Base-by-base conservation (phyloP, 176 grass and related monocot genomes). In the Lolium perenne region DNA sequence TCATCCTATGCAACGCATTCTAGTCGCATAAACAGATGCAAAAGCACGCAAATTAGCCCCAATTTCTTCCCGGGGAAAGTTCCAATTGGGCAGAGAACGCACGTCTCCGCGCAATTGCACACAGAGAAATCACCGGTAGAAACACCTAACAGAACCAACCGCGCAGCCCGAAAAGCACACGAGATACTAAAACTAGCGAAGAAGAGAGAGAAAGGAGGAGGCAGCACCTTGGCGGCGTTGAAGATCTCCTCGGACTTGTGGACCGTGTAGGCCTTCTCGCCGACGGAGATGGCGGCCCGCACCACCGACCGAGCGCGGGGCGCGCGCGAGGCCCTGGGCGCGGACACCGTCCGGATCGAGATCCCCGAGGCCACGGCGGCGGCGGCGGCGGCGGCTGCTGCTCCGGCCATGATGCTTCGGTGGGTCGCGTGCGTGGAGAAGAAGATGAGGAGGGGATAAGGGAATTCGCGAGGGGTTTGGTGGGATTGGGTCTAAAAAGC, bases 181-280 rank as follows among this genome's bases (percentile, higher is more conserved):
- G 4, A 22, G 12, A 5, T 4, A 4, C 45, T 35, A 11, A 22
- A 43, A 0, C 4, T 32, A 22, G 16, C 16, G 23, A 61, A 6
- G 7, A 21, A 60, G 23, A 35, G 32, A 35, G 50, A 49, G 71
- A 47, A 2, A 72, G 55, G 82, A 85, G 48, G 10, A 51, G 59
- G 1, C 0, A 43, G 43, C 26, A 92, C 93, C 94, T 94, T 97
- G 80, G 94, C 91, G 4, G 91, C 94, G 81, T 89, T 97, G 78
- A 94, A 94, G 84, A 94, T 97, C 92, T 97, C 91, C 85, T 94
- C 94, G 6, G 94, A 97, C 73, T 94, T 97, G 17, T 92, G 71
- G 4, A 84, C 82, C 58, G 82, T 84, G 71, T 84, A 84, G 66
- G 87, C 72, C 87, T 92, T 94, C 84, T 82, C 82, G 71, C 75